Percentiles rank a stretch among this genome's conserved stretches.
Conservation (phyloP, 2,329 filamentous ascomycete genomes). For the Aspergillus awamori region DNA sequence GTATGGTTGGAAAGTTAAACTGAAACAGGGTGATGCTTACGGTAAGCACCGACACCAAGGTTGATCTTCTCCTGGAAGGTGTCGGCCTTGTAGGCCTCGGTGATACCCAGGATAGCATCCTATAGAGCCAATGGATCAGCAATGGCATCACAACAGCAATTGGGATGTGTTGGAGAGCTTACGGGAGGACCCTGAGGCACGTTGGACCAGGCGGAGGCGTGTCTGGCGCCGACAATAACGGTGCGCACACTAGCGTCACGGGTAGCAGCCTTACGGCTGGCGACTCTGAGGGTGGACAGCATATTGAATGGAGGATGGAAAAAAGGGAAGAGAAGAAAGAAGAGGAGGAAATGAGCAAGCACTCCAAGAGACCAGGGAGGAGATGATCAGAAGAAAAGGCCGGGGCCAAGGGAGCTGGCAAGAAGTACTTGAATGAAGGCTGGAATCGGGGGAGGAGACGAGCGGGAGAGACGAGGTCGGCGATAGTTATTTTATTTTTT, state of each 20-base stretch:
- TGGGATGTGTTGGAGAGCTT: slow-evolving; percentile 49
- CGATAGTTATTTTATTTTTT: slow-evolving; percentile 21
- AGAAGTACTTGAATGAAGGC: slow-evolving; percentile 6
- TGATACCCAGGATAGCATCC: slow-evolving; percentile 64
- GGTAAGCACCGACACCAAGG: slow-evolving; percentile 96
- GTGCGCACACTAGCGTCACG: slow-evolving; percentile 44
- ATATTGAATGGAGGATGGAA: slow-evolving; percentile 32
- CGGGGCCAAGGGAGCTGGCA: slow-evolving; percentile 6
- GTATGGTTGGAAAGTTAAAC: neutral
- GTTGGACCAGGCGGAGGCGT: slow-evolving; percentile 83
- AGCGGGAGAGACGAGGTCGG: slow-evolving; percentile 9
- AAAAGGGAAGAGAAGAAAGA: slow-evolving; percentile 1
- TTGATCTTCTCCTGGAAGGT: slow-evolving; percentile 95
- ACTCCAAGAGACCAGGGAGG: neutral
- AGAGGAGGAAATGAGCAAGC: slow-evolving; percentile 9
- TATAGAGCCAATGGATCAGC: slow-evolving; percentile 31
- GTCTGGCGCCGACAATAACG: slow-evolving; percentile 53
- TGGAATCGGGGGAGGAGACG: slow-evolving; percentile 17
- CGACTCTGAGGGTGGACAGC: slow-evolving; percentile 51
- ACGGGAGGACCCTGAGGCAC: slow-evolving; percentile 94
- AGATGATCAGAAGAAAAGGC: slow-evolving; percentile 1
- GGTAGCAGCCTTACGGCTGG: slow-evolving; percentile 45
- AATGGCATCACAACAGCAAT: slow-evolving; percentile 17
- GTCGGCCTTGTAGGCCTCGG: slow-evolving; percentile 98
- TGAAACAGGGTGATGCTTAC: slow-evolving; percentile 45